These are phyloP conservation scores for Aspergillus fijiensis DNA, from an alignment of 2,329 filamentous ascomycete species.

Conservation along the genomic window DNA sequence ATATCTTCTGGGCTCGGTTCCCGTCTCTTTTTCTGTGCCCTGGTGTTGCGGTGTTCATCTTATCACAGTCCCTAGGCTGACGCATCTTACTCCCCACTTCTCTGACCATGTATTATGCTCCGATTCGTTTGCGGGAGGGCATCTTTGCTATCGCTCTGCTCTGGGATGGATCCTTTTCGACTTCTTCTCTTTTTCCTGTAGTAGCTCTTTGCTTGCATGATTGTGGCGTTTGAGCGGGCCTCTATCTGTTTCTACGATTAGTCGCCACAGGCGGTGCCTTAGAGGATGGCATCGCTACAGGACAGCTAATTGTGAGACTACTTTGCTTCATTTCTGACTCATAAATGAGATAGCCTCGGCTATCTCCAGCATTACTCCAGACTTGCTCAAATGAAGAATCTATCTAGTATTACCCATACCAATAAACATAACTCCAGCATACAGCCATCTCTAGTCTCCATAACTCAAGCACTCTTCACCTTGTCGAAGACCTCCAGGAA, in stretches of 20 bases:
- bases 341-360: neutral
- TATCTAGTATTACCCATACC: neutral
- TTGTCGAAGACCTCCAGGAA: constrained; percentile 67
- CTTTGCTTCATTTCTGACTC: neutral
- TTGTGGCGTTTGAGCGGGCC: constrained; percentile 3
- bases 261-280: neutral
- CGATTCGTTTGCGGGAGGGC: neutral
- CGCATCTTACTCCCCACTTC: neutral
- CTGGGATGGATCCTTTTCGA: neutral
- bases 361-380: neutral
- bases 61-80: neutral
- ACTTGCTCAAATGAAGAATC: neutral
- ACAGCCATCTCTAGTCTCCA: neutral
- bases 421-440: neutral
- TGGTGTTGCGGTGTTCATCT: neutral
- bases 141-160: neutral
- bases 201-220: constrained; percentile 4
- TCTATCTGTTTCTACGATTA: neutral
- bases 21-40: neutral
- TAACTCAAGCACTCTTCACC: constrained; percentile 48
- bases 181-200: neutral
- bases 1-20: neutral
- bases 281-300: neutral
- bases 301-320: neutral
- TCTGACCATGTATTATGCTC: neutral